These are phyloP conservation scores for Pseudogymnoascus sp. DNA, from an alignment of 2,329 filamentous ascomycete species.

Conservation along the genomic window DNA sequence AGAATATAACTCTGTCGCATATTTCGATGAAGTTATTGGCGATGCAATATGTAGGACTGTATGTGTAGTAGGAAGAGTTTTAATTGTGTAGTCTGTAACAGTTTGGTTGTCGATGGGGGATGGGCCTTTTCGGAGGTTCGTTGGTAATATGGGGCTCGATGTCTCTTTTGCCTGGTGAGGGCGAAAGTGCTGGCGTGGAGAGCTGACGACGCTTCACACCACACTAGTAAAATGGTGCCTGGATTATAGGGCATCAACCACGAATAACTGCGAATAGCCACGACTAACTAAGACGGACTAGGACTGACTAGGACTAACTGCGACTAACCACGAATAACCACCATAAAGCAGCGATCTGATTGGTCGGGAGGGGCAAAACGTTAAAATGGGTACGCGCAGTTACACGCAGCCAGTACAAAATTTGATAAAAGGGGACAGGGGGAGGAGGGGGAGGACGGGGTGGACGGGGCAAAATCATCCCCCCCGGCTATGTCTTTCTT, in stretches of 20 bases:
- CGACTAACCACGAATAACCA: not conserved
- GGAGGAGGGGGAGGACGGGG: not conserved
- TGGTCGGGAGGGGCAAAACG: not conserved
- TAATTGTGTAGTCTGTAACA: not conserved
- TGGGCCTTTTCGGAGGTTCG: not conserved
- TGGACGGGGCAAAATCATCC: not conserved
- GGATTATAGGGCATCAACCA: not conserved
- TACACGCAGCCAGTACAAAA: constrained; percentile 2
- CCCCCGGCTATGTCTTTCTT: not conserved
- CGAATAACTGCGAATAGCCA: not conserved
- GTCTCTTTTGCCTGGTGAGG: constrained; percentile 5
- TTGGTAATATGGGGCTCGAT: not conserved
- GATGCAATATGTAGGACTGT: not conserved
- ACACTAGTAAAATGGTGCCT: not conserved
- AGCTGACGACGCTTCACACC: constrained; percentile 10
- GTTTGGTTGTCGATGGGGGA: not conserved
- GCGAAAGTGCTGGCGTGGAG: constrained; percentile 10
- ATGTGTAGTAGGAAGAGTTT: not conserved
- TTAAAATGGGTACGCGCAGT: constrained; percentile 1
- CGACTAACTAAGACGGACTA: not conserved
- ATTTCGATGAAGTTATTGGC: not conserved
- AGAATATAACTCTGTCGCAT: not conserved
- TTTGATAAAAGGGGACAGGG: not conserved
- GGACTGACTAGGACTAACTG: not conserved
- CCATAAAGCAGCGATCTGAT: not conserved